Conservation (phyloP, 2,329 filamentous ascomycete species). For the Trichoderma guizhouense region DNA sequence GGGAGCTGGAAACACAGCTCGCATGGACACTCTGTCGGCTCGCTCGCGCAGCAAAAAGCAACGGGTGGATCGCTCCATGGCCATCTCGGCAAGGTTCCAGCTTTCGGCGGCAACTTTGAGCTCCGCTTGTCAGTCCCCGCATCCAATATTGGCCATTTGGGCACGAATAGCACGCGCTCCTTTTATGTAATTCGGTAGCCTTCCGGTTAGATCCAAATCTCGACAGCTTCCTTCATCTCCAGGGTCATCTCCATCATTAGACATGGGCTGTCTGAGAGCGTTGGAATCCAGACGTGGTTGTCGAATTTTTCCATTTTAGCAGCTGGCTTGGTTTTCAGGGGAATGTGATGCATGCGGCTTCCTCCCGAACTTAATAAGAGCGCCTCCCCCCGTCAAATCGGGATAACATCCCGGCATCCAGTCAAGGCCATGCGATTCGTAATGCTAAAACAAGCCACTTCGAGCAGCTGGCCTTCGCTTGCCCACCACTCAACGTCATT, state of each 20-base stretch:
- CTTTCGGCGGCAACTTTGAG: conserved; percentile 12
- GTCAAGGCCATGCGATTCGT: conserved; percentile 14
- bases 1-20: not conserved
- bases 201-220: conserved; percentile 1
- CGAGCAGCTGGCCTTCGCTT: not conserved
- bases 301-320: not conserved
- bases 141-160: conserved; percentile 9
- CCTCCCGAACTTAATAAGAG: conserved; percentile 15
- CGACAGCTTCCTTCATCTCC: not conserved
- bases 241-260: not conserved
- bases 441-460: conserved; percentile 11
- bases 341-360: conserved; percentile 10
- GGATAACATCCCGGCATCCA: conserved; percentile 10
- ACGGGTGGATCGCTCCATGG: not conserved
- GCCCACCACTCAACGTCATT: conserved; percentile 9
- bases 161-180: not conserved
- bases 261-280: not conserved
- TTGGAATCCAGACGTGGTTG: not conserved
- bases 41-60: not conserved
- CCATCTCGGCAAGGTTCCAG: conserved; percentile 14
- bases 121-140: conserved; percentile 17
- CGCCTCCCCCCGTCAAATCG: conserved; percentile 1
- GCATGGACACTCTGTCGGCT: not conserved
- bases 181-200: conserved; percentile 7
- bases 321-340: not conserved